Evolutionary conservation across 768 basidiomycete species (phyloP).

Genomic region (Rhizopogon sp.): DNA sequence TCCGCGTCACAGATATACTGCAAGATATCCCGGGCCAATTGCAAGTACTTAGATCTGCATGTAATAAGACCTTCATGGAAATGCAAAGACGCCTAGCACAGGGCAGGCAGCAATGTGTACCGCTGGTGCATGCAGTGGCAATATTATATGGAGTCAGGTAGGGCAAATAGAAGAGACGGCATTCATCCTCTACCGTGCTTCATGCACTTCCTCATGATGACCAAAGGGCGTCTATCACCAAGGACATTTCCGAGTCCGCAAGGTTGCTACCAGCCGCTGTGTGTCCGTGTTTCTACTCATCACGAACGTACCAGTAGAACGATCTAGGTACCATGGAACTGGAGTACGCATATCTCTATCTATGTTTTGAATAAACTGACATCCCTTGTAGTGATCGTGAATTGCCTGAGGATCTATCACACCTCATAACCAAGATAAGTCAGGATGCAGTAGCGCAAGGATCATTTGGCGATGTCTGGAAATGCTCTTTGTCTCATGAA

Average conservation of each 20-base stretch:
- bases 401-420: neutral
- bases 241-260: neutral
- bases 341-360: neutral
- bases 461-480: too few relatives aligned
- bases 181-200: neutral
- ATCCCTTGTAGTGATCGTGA: neutral
- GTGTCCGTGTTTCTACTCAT: neutral
- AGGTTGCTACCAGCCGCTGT: neutral
- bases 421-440: neutral
- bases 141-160: too few relatives aligned
- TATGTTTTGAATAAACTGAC: neutral
- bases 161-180: too few relatives aligned
- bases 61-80: too few relatives aligned
- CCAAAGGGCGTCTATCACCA: neutral
- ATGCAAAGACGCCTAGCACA: too few relatives aligned
- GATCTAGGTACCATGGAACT: neutral
- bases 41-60: too few relatives aligned
- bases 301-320: neutral
- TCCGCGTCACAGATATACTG: too few relatives aligned
- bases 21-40: too few relatives aligned
- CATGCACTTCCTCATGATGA: neutral
- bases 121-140: too few relatives aligned
- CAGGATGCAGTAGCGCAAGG: neutral
- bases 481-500: too few relatives aligned
- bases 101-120: too few relatives aligned